Base-by-base conservation (phyloP, 176 grass and related monocot species). In the Raddia distichophylla region DNA sequence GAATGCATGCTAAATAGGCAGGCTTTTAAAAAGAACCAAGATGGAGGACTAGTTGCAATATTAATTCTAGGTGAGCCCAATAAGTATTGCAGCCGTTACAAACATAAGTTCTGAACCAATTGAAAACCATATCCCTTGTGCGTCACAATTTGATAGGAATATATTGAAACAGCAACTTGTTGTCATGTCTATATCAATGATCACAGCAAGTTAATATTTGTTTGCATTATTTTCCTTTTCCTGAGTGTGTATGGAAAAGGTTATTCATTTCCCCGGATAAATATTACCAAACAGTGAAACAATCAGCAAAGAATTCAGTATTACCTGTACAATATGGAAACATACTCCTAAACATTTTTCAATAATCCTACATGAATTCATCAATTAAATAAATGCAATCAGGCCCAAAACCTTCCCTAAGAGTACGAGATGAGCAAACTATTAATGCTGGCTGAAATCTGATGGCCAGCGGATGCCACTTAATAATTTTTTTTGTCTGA, bases 21-120 rank as follows among this genome's bases (percentile, higher is more conserved):
- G 51, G 48, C 32, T 54, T 54, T 37, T 55, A 17, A 73, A 15
- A 73, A 3, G 50, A 73, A 55, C 32, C 71, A 54, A 37, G 50
- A 73, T 55, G 71, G 49, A n/a, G 27, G n/a, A 70, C 45, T 50
- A 49, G n/a, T 49, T 70, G 9, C n/a, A 14, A 70, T 70, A 43
- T 67, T 67, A 53, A 35, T 35, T 53, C 20, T 22, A 6, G 14
- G 34, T 10, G 27, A 72, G 70, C 13, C 12, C 4, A 73, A 73
- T 8, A 73, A 55, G 14, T 40, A 55, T 6, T 20, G 48, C 17
- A n/a, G 13, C 50, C 8, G 55, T 18, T n/a, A 55, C 27, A 73
- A 73, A 73, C 27, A 5, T 46, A n/a, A 10, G 48, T 18, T 54
- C 27, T 35, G 13, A 35, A 73, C 70, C 1, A 73, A 53, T 54